phyloP scores from a whole-genome alignment of 192 early-diverging fungal species.

The Coemansia sp. region DNA sequence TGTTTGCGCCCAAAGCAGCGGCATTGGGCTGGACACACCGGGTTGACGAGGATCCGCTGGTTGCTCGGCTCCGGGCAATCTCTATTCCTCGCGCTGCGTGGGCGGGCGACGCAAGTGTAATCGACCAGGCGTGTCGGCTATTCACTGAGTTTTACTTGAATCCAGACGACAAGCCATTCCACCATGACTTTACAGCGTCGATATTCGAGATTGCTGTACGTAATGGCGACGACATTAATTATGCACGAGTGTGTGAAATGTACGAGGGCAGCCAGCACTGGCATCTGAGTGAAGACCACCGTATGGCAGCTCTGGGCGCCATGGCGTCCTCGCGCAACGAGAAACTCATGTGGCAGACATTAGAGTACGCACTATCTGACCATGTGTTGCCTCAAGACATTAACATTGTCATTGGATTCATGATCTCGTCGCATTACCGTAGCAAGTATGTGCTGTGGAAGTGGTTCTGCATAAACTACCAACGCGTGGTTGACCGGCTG shows the following conservation, averaged over 20 bases:
- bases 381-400: slow-evolving; percentile 49
- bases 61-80: slow-evolving; percentile 60
- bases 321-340: slow-evolving; percentile 56
- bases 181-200: slow-evolving; percentile 52
- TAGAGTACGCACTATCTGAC: slow-evolving; percentile 42
- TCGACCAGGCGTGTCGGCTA: slow-evolving; percentile 55
- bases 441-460: slow-evolving; percentile 60
- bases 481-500: slow-evolving; percentile 55
- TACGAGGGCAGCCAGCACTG: slow-evolving; percentile 50
- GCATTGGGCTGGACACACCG: slow-evolving; percentile 62
- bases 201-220: slow-evolving; percentile 64
- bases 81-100: slow-evolving; percentile 62
- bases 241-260: slow-evolving; percentile 42
- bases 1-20: slow-evolving; percentile 62
- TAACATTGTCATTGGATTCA: slow-evolving; percentile 57
- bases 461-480: slow-evolving; percentile 60
- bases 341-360: slow-evolving; percentile 27
- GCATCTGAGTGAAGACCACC: slow-evolving; percentile 57
- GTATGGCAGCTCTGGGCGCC: slow-evolving; percentile 57
- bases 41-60: slow-evolving; percentile 58
- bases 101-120: slow-evolving; percentile 56
- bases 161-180: slow-evolving; percentile 58
- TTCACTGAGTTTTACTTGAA: slow-evolving; percentile 62
- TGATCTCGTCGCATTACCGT: slow-evolving; percentile 58
- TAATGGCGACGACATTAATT: slow-evolving; percentile 42